These are phyloP conservation scores for Fistulifera pelliculosa DNA, from an alignment of 108 stramenopile species.

Conservation along the genomic window DNA sequence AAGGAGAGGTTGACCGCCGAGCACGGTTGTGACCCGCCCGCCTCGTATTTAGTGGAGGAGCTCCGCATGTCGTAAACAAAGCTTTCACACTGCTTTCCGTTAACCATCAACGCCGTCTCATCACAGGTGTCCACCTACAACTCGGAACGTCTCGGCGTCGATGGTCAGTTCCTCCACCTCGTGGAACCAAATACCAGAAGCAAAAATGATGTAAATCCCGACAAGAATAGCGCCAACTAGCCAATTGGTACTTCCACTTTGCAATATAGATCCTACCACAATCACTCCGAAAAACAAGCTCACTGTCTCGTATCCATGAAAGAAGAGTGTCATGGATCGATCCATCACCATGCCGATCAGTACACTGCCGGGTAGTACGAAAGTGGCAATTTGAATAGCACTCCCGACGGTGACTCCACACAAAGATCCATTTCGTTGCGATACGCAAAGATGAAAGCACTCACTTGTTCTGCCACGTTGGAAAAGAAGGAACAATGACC, in stretches of 20 bases:
- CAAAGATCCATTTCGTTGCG: slow-evolving; percentile 96
- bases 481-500: slow-evolving; percentile 96
- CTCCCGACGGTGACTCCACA: slow-evolving; percentile 92
- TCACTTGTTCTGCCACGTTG: slow-evolving; percentile 96
- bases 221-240: slow-evolving; percentile 61
- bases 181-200: slow-evolving; percentile 83
- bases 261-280: slow-evolving; percentile 66
- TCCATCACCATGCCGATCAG: slow-evolving; percentile 87
- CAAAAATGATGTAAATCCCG: slow-evolving; percentile 78
- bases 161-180: slow-evolving; percentile 60
- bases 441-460: slow-evolving; percentile 87
- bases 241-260: slow-evolving; percentile 86
- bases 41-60: too few relatives aligned
- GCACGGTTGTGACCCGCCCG: too few relatives aligned
- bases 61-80: too few relatives aligned
- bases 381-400: slow-evolving; percentile 90
- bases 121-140: too few relatives aligned
- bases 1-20: too few relatives aligned
- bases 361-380: slow-evolving; percentile 91
- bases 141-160: slow-evolving; percentile 25
- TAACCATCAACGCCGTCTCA: too few relatives aligned
- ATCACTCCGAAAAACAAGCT: slow-evolving; percentile 71
- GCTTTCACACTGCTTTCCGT: too few relatives aligned
- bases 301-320: slow-evolving; percentile 83
- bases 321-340: slow-evolving; percentile 75